Conservation (phyloP, 2,329 filamentous ascomycete species). For the Triangularia verruculosa region DNA sequence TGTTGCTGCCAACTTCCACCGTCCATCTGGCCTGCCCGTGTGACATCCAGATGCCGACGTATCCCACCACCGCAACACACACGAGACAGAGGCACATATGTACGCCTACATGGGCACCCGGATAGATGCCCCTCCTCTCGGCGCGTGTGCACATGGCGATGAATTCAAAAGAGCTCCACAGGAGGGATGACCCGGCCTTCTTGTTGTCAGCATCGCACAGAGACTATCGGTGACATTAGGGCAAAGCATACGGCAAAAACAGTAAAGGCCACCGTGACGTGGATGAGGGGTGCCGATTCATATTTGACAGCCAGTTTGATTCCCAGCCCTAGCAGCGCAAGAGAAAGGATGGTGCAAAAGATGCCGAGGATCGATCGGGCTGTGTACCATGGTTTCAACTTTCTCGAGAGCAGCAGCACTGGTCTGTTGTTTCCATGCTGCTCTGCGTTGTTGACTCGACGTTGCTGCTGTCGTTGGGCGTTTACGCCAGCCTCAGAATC, state of each 20-base stretch:
- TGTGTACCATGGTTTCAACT: slow-evolving; percentile 9
- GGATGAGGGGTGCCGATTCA: slow-evolving; percentile 16
- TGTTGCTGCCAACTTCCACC: slow-evolving; percentile 10
- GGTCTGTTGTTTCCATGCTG: neutral
- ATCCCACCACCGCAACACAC: slow-evolving; percentile 20
- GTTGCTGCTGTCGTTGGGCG: neutral
- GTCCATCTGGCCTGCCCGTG: slow-evolving; percentile 15
- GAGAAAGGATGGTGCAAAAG: slow-evolving; percentile 13
- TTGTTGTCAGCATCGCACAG: neutral
- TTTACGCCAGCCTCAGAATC: neutral
- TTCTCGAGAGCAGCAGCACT: neutral
- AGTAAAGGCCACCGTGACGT: slow-evolving; percentile 21
- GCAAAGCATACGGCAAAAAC: slow-evolving; percentile 16
- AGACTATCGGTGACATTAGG: neutral
- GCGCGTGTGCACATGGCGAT: slow-evolving; percentile 10
- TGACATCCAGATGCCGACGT: slow-evolving; percentile 22
- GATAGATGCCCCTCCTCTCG: slow-evolving; percentile 14
- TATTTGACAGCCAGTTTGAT: slow-evolving; percentile 20
- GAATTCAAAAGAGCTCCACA: slow-evolving; percentile 18
- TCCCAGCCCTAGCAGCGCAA: slow-evolving; percentile 17
- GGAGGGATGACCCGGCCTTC: slow-evolving; percentile 15
- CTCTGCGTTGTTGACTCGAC: neutral
- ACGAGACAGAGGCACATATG: slow-evolving; percentile 21
- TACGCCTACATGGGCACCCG: slow-evolving; percentile 21
- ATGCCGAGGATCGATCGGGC: slow-evolving; percentile 14